A percentile compares a stretch with the other conserved stretches of the same genome.
These are phyloP conservation scores for Colletotrichum graminicola DNA, from an alignment of 2,329 filamentous ascomycete species.

Conservation along the genomic window DNA sequence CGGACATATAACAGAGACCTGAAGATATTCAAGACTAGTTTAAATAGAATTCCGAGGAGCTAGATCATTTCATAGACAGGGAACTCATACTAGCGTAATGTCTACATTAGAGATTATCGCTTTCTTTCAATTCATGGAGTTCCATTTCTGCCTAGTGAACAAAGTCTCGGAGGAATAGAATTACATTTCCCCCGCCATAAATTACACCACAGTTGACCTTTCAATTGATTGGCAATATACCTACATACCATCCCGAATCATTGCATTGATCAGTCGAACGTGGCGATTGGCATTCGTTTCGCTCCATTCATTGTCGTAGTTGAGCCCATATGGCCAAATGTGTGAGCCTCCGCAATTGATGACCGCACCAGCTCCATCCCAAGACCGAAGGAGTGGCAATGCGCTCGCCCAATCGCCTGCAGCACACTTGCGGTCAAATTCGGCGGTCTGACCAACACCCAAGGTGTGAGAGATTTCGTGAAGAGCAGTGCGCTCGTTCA, in stretches of 20 bases:
- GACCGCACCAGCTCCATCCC: slow-evolving; percentile 53
- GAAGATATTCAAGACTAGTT: too few relatives aligned
- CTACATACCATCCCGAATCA: slow-evolving; percentile 57
- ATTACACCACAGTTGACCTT: too few relatives aligned
- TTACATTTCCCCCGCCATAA: neutral
- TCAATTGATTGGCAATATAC: neutral
- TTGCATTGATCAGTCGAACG: slow-evolving; percentile 58
- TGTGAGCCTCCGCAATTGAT: slow-evolving; percentile 57
- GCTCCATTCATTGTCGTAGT: slow-evolving; percentile 60
- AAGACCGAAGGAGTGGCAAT: slow-evolving; percentile 53
- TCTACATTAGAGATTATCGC: too few relatives aligned
- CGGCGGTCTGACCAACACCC: slow-evolving; percentile 59
- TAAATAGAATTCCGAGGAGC: too few relatives aligned
- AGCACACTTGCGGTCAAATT: slow-evolving; percentile 55
- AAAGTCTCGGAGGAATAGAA: neutral
- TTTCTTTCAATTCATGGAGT: too few relatives aligned
- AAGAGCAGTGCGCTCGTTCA: slow-evolving; percentile 62
- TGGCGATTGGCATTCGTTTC: slow-evolving; percentile 60
- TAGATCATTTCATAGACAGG: too few relatives aligned
- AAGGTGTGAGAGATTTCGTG: slow-evolving; percentile 63
- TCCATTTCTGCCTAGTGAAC: neutral
- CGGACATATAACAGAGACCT: too few relatives aligned
- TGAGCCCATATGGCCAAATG: slow-evolving; percentile 57
- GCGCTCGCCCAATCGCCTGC: slow-evolving; percentile 58
- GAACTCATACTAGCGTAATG: too few relatives aligned